Conservation (phyloP, 495 filamentous ascomycete species). For the Clohesyomyces aquaticus region DNA sequence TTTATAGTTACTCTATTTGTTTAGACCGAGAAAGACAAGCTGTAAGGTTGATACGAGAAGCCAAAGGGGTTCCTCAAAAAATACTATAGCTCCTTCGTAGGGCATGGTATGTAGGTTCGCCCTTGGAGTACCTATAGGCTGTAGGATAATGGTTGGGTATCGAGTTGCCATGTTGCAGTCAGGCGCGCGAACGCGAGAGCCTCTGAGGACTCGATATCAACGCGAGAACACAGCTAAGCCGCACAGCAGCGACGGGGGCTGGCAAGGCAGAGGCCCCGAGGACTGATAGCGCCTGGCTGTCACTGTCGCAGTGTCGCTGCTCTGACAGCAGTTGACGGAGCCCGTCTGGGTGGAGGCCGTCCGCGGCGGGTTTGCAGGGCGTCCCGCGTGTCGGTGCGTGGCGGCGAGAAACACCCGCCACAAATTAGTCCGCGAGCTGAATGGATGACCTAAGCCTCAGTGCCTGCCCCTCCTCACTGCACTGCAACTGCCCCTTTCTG, state of each 20-base stretch:
- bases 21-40: no score
- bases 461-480: constrained; percentile 1
- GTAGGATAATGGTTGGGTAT: constrained; percentile 20
- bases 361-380: no score
- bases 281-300: no score
- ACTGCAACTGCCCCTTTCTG: neutral
- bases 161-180: constrained; percentile 26
- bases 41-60: neutral
- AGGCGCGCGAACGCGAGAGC: neutral
- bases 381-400: no score
- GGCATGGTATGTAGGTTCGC: no score
- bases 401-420: neutral
- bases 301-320: no score
- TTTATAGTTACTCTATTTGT: no score
- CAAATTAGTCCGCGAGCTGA: neutral
- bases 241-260: no score
- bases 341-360: no score
- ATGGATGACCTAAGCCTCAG: neutral
- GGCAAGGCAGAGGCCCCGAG: no score
- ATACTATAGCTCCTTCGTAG: neutral
- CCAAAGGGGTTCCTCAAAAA: neutral
- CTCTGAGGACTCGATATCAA: neutral
- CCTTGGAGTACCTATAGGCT: constrained; percentile 24
- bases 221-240: no score
- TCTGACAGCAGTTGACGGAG: no score